Conservation (phyloP, 1,284 basidiomycete genomes). For the Pisolithus thermaeus region DNA sequence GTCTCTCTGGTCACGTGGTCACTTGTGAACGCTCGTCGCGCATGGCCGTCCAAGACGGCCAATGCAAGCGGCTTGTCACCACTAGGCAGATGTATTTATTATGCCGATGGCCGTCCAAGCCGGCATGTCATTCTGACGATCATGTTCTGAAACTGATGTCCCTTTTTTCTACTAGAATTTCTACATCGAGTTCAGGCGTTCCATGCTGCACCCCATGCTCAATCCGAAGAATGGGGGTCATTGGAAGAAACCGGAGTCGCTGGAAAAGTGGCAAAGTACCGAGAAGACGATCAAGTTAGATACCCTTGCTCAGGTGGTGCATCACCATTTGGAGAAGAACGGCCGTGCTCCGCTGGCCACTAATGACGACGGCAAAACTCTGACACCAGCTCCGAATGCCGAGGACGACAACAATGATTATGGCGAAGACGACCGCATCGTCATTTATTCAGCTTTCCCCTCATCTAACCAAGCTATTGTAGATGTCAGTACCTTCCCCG, state of each 20-base stretch:
- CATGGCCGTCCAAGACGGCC: too few species aligned
- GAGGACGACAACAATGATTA: background rate
- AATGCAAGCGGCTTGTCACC: too few species aligned
- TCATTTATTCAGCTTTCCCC: constrained; percentile 17
- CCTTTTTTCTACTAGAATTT: constrained; percentile 5
- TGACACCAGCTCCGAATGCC: background rate
- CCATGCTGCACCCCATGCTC: constrained; percentile 3
- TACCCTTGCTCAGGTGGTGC: background rate
- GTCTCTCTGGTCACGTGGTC: background rate
- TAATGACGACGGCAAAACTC: background rate
- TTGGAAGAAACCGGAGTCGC: constrained; percentile 1
- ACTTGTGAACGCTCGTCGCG: background rate
- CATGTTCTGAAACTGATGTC: background rate
- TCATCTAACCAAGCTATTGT: constrained; percentile 5
- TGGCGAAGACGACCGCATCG: constrained; percentile 9
- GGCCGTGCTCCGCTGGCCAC: background rate
- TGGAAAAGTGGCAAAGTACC: background rate
- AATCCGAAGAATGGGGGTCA: background rate
- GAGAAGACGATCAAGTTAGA: constrained; percentile 6
- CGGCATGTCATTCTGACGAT: background rate
- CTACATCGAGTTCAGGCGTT: constrained; percentile 8
- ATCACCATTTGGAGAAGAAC: constrained; percentile 5
- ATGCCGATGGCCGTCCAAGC: too few species aligned
- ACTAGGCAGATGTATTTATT: too few species aligned
- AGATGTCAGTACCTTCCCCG: constrained; percentile 2